phyloP scores from a whole-genome alignment of 192 early-diverging fungal genomes.

The Entomortierella chlamydospora region DNA sequence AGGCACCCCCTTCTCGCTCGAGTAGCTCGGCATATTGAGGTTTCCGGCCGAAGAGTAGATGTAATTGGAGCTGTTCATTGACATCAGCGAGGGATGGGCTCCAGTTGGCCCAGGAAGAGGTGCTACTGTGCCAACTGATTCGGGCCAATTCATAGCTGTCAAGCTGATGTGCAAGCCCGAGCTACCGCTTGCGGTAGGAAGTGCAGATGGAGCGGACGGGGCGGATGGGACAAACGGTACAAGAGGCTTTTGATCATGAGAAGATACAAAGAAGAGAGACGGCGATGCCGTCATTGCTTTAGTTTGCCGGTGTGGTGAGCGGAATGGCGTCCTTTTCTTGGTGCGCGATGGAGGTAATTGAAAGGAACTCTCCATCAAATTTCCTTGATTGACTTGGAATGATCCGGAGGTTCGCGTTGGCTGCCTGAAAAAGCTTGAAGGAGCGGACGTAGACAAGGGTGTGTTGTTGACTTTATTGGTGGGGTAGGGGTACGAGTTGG shows the following conservation, averaged over 20 bases:
- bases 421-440: neutral
- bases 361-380: neutral
- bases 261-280: constrained; percentile 3
- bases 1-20: neutral
- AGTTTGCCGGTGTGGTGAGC: neutral
- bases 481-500: too few species aligned
- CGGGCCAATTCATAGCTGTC: too few species aligned
- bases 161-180: too few species aligned
- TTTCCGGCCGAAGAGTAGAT: neutral
- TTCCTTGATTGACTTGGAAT: neutral
- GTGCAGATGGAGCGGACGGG: neutral
- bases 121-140: too few species aligned
- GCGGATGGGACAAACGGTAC: neutral
- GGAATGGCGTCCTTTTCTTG: neutral
- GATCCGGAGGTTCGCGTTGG: neutral
- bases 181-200: neutral
- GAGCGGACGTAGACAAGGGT: too few species aligned
- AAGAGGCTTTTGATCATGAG: neutral
- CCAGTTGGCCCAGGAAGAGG: neutral
- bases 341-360: neutral
- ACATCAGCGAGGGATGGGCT: neutral
- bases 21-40: neutral
- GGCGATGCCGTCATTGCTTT: neutral
- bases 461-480: too few species aligned
- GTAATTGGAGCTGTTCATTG: neutral